Evolutionary conservation across 1,284 basidiomycete species (phyloP).

Genomic region (Microbotryomycetes sp.): DNA sequence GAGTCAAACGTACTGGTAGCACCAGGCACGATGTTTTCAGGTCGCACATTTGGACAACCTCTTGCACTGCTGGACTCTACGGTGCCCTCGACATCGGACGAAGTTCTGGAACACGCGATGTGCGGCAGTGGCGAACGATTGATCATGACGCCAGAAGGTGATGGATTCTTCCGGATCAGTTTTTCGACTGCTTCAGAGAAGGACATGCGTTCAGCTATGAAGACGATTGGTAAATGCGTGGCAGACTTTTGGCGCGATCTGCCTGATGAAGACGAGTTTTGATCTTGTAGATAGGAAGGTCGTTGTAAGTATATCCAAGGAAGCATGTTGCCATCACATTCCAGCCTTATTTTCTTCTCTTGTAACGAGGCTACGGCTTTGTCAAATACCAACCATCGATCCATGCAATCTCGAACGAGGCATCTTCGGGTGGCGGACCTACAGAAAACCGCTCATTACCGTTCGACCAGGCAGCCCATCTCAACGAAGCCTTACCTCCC

Average conservation of each 20-base stretch:
- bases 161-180: constrained; percentile 58
- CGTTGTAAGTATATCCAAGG: not conserved
- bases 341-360: not conserved
- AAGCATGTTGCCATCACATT: too few species aligned
- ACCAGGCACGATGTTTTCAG: constrained; percentile 57
- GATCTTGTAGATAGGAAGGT: not conserved
- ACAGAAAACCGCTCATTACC: not conserved
- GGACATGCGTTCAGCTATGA: constrained; percentile 48
- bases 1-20: constrained; percentile 57
- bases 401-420: not conserved
- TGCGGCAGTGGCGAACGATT: not conserved
- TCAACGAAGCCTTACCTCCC: not conserved
- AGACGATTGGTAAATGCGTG: constrained; percentile 46
- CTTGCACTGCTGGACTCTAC: constrained; percentile 7
- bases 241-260: constrained; percentile 23
- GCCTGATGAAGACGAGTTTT: not conserved
- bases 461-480: not conserved
- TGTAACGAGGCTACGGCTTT: not conserved
- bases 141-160: constrained; percentile 22
- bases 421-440: not conserved
- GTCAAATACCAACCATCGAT: not conserved
- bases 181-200: constrained; percentile 54
- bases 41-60: constrained; percentile 32
- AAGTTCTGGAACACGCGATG: not conserved
- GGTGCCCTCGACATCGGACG: not conserved